Base-by-base conservation (phyloP, 305 asterid genomes). In the Rubia tinctorum region DNA sequence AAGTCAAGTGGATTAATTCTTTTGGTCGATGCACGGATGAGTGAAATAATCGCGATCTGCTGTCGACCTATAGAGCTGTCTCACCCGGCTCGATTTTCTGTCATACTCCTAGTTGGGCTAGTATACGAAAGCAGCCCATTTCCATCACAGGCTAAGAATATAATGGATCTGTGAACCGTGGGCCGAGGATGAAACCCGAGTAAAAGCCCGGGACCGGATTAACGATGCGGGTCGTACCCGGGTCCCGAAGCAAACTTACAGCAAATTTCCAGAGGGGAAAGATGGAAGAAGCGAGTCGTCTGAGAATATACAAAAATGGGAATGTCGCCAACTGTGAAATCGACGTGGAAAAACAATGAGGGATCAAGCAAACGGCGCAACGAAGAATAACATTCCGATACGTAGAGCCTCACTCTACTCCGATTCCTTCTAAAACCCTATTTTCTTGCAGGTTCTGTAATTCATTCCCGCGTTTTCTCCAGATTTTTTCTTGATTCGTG, bases 181-280 rank as follows among this genome's bases (percentile, higher is more conserved):
- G 68, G 45, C 7, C 40, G 4, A 20, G 17, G 5, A 30, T 30
- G 69, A 37, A 37, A 47, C 68, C 68, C 47, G 18, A 42, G 45
- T 14, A 37, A 23, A 49, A 39, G 56, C 47, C 56, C 18, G 23
- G 47, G 68, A 17, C 68, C 68, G 77, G 68, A 25, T 74, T 13
- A 66, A 6, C 17, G 39, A 63, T 39, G 51, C 73, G 73, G 73
- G 47, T 59, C 65, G 56, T 7, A 18, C 61, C 30, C 42, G 69
- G 49, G 14, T 27, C 22, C 18, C 10, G 23, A 53, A 30, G 44
- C 74, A 68, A 59, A 68, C 23, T 68, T 58, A 43, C 78, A 68
- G 78, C 78, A 75, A 60, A 75, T 8, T 22, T 67, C 53, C 78
- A 68, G 78, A 20, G 53, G 12, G 78, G 78, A 75, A 75, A 13